phyloP scores from a whole-genome alignment of 176 grass and related monocot genomes.

The Phoenix dactylifera region DNA sequence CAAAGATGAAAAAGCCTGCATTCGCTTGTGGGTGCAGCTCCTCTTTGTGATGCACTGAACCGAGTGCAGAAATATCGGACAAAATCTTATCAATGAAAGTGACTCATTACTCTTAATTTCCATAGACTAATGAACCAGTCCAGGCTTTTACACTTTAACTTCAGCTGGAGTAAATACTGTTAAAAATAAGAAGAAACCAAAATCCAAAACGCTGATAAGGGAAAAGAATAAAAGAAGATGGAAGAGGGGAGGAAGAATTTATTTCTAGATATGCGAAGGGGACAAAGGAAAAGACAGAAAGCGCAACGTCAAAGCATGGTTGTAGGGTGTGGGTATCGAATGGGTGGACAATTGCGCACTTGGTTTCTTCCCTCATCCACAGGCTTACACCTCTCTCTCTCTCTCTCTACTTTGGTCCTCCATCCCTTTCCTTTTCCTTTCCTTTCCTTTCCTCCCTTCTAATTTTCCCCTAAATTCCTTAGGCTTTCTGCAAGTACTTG shows the following conservation, averaged over 20 bases:
- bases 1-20: no score
- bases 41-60: no score
- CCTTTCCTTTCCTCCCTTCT: background rate
- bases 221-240: background rate
- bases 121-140: no score
- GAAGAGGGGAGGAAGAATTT: background rate
- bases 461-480: no score
- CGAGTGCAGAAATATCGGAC: no score
- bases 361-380: constrained; percentile 8
- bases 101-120: no score
- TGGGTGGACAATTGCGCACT: constrained; percentile 3
- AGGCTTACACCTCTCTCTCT: background rate
- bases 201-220: background rate
- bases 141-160: no score
- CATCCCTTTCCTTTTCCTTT: background rate
- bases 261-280: background rate
- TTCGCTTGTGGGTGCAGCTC: no score
- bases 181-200: background rate
- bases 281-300: constrained; percentile 11
- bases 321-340: background rate
- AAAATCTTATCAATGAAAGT: no score
- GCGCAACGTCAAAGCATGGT: constrained; percentile 8
- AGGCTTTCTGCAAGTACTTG: no score
- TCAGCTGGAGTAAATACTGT: background rate
- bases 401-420: background rate